Conservation (phyloP, 139 green algal species). For the Micractinium sp. region DNA sequence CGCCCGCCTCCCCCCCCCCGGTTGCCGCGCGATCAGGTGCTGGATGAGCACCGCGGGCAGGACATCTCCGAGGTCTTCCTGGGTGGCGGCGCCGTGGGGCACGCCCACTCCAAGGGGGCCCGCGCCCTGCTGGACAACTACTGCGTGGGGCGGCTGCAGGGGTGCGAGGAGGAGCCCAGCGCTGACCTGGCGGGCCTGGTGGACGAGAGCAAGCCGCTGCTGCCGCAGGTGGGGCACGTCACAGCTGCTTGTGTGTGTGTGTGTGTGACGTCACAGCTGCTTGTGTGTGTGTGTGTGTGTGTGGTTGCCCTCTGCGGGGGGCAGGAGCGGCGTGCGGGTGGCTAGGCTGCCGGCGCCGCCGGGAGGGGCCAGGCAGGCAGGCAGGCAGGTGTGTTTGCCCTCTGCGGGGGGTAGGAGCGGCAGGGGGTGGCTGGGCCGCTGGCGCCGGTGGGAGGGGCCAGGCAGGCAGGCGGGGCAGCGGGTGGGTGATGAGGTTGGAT, state of each 20-base stretch:
- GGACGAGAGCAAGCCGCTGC: constrained; percentile 28
- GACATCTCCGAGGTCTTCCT: constrained; percentile 31
- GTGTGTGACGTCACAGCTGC: neutral
- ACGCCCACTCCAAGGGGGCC: constrained; percentile 13
- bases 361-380: too few relatives aligned
- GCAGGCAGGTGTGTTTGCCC: too few relatives aligned
- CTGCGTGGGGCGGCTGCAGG: constrained; percentile 20
- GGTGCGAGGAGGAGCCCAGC: neutral
- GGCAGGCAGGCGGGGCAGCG: too few relatives aligned
- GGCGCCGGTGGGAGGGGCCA: too few relatives aligned
- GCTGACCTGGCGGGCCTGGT: neutral
- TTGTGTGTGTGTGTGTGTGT: neutral
- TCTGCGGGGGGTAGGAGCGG: too few relatives aligned
- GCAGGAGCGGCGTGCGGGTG: too few relatives aligned
- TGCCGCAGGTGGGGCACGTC: constrained; percentile 9
- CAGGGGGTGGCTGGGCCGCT: too few relatives aligned
- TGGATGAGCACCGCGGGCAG: constrained; percentile 24
- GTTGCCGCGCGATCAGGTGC: too few relatives aligned
- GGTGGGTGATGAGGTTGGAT: too few relatives aligned
- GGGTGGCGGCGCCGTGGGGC: neutral
- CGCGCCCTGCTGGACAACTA: constrained; percentile 26
- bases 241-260: neutral
- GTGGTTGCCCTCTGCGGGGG: too few relatives aligned
- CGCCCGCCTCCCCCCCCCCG: too few relatives aligned
- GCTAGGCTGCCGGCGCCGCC: too few relatives aligned